Evolutionary conservation across 805 yeast genomes (phyloP), one percentile per base, ranked within the genome.

Genomic region (Kluyveromyces nonfermentans): DNA sequence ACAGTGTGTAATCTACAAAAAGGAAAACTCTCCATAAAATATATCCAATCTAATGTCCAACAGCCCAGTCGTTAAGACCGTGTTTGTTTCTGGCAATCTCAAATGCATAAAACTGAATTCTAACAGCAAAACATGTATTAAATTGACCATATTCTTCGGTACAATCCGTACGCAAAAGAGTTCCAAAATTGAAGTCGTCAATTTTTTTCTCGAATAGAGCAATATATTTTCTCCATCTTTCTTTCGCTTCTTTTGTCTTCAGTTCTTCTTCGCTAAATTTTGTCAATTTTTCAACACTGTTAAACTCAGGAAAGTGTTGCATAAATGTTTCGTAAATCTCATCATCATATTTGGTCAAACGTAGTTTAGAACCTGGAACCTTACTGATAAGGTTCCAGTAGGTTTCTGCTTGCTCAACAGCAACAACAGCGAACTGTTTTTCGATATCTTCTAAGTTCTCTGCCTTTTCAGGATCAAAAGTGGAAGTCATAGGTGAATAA

Each of bases 351-450:
- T 76, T 72, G 40, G 93, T 83, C 48, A 85, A 70, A 60, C 78
- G 83, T 50, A 90, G 72, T 53, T 75, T 77, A 35, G 93, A 75
- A n/a, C 95, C 97, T 48, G 82, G 80, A 45, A 88, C 69, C 53
- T 78, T 77, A 46, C 75, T 74, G 44, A 93, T 67, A 46, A 93
- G 65, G 39, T 73, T 72, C 96, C 96, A 93, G 74, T 90, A 93
- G 1, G 96, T 82, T 60, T 87, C 95, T 46, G 95, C 93, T 64
- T 93, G 97, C 65, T 77, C 80, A 15, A 93, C 98, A 5, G 97
- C 98, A 67, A 84, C 86, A 47, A 93, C 98, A 35, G 98, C 97
- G 60, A 93, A 93, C 70, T 93, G 97, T 74, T 80, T 87, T 67
- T 93, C 98, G 58, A 93, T 87, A 56, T 87, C 95, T 67, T 90